A percentile compares a stretch with the other conserved stretches of the same genome.
phyloP scores from a whole-genome alignment of 2,329 filamentous ascomycete species.

The Trematosphaeria pertusa region DNA sequence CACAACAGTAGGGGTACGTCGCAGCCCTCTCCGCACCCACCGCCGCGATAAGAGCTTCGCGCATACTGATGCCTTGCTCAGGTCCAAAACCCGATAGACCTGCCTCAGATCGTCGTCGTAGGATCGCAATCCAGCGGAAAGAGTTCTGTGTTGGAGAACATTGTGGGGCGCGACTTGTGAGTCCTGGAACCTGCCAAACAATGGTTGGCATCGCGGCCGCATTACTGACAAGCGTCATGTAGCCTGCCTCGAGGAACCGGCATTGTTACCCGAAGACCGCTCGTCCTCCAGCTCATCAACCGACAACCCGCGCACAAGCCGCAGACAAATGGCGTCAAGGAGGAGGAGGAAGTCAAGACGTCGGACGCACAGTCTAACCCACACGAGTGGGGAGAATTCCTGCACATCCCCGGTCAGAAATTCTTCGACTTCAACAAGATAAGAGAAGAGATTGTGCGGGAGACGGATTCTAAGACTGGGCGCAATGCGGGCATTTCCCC shows the following conservation, averaged over 20 bases:
- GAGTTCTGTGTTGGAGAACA: constrained; percentile 98
- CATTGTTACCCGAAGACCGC: constrained; percentile 94
- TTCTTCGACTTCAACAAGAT: constrained; percentile 99
- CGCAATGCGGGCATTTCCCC: constrained; percentile 96
- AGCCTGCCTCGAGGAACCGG: constrained; percentile 96
- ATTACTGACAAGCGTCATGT: constrained; percentile 38
- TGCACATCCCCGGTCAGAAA: constrained; percentile 96
- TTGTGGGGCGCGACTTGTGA: constrained; percentile 98
- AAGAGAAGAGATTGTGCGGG: constrained; percentile 93
- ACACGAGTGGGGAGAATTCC: constrained; percentile 98
- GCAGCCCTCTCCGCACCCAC: constrained; percentile 13
- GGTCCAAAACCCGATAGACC: constrained; percentile 99
- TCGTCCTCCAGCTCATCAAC: constrained; percentile 98
- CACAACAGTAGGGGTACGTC: constrained; percentile 84
- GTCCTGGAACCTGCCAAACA: too few relatives aligned
- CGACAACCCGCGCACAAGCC: constrained; percentile 66
- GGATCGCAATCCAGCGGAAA: constrained; percentile 99
- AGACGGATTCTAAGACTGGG: constrained; percentile 96
- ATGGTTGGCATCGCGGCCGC: too few relatives aligned
- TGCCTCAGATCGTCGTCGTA: constrained; percentile 97
- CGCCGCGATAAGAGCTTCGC: constrained; percentile 9
- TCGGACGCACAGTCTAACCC: constrained; percentile 87
- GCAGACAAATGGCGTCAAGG: constrained; percentile 73
- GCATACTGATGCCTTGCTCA: constrained; percentile 49
- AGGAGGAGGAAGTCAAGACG: constrained; percentile 68